Evolutionary conservation across 129 eudicot species (phyloP).

Genomic region (Lactuca saligna): DNA sequence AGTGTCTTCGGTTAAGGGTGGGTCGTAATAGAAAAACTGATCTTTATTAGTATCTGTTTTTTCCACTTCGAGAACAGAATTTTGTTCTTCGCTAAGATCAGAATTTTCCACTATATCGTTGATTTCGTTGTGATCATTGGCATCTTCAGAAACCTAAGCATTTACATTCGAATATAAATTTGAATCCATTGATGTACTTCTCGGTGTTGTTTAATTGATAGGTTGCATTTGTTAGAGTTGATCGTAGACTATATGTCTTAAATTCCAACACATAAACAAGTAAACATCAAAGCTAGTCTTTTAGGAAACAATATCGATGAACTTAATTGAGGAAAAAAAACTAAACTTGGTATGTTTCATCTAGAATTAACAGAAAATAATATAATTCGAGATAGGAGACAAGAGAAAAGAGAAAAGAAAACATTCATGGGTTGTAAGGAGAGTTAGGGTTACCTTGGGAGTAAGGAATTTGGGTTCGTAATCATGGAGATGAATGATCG

Average conservation of each 20-base stretch:
- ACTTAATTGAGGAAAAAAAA: not conserved
- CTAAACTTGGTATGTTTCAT: not conserved
- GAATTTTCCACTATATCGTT: conserved; percentile 16
- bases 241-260: not conserved
- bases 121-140: conserved; percentile 14
- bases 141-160: conserved; percentile 35
- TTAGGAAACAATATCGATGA: not conserved
- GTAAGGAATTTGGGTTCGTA: conserved; percentile 38
- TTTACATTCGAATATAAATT: conserved; percentile 4
- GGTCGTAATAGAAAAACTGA: conserved; percentile 32
- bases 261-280: not conserved
- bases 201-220: not conserved
- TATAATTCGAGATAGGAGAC: not conserved
- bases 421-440: not conserved
- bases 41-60: conserved; percentile 22
- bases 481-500: conserved; percentile 45
- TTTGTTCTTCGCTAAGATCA: conserved; percentile 31
- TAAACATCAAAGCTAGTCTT: conserved; percentile 15
- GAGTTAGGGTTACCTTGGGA: conserved; percentile 36
- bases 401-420: not conserved
- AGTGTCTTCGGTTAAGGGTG: conserved; percentile 51
- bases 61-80: conserved; percentile 13
- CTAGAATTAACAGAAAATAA: conserved; percentile 1
- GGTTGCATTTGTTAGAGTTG: not conserved
- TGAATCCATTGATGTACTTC: too few relatives aligned